These are phyloP conservation scores for Ophiocordyceps australis DNA, from an alignment of 2,329 filamentous ascomycete species.

Conservation along the genomic window DNA sequence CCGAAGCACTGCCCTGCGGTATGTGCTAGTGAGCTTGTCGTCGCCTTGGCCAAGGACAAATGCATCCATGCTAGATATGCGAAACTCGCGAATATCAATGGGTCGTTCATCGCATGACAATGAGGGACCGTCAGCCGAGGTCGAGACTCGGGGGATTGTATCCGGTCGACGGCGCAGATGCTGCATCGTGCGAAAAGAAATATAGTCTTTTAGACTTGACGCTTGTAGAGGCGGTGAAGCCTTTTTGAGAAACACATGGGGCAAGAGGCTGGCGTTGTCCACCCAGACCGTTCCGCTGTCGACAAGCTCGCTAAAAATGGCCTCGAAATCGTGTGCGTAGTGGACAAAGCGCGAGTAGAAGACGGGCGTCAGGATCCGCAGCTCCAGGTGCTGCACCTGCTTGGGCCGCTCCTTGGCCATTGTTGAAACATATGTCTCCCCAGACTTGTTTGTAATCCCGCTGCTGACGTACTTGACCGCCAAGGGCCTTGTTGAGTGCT, in stretches of 20 bases:
- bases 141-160: constrained; percentile 20
- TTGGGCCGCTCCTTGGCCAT: constrained; percentile 5
- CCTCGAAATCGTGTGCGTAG: constrained; percentile 43
- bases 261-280: constrained; percentile 33
- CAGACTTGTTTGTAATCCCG: constrained; percentile 19
- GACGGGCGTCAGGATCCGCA: constrained; percentile 41
- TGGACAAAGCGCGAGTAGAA: constrained; percentile 51
- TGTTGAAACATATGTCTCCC: constrained; percentile 19
- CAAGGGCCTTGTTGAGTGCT: constrained; percentile 22
- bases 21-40: constrained; percentile 9
- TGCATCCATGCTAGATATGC: constrained; percentile 31
- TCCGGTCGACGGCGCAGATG: constrained; percentile 21
- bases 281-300: constrained; percentile 41
- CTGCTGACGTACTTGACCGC: constrained; percentile 34
- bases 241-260: constrained; percentile 22
- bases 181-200: constrained; percentile 24
- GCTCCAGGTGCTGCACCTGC: constrained; percentile 21
- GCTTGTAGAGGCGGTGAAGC: constrained; percentile 15
- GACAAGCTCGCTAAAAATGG: constrained; percentile 38
- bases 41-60: constrained; percentile 20
- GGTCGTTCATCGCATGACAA: constrained; percentile 1
- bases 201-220: constrained; percentile 16
- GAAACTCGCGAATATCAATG: constrained; percentile 26
- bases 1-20: constrained; percentile 18
- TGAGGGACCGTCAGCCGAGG: constrained; percentile 13